These are phyloP conservation scores for Epichloe uncinata DNA, from an alignment of 2,329 filamentous ascomycete species.

Conservation along the genomic window DNA sequence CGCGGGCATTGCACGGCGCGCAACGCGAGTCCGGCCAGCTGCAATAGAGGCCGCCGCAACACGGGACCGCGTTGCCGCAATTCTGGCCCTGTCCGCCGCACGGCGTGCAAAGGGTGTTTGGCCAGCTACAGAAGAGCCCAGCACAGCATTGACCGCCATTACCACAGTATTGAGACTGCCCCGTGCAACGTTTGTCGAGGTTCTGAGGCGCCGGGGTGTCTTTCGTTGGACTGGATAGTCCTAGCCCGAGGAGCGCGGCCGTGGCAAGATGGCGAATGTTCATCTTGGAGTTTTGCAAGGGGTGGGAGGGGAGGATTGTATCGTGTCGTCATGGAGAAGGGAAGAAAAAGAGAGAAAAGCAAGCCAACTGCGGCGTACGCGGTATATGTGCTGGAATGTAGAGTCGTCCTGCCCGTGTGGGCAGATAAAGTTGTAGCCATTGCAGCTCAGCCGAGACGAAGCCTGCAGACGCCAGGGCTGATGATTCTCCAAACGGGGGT, in stretches of 20 bases:
- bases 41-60: neutral
- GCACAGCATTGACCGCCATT: neutral
- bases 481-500: too few species aligned
- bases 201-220: neutral
- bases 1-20: neutral
- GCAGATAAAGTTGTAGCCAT: too few species aligned
- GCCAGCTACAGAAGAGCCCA: slow-evolving; percentile 3
- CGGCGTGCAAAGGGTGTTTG: neutral
- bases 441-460: too few species aligned
- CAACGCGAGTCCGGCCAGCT: neutral
- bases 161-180: neutral
- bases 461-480: too few species aligned
- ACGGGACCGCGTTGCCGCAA: slow-evolving; percentile 2
- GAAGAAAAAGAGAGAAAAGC: too few species aligned
- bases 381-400: too few species aligned
- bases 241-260: neutral
- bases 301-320: too few species aligned
- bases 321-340: too few species aligned
- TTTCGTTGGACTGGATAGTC: neutral
- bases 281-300: neutral
- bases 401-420: too few species aligned
- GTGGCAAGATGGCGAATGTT: neutral
- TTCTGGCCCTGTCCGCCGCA: neutral
- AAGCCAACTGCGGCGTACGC: neutral
- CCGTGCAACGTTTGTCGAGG: neutral